Percentiles rank a stretch among this genome's conserved stretches.
These are phyloP conservation scores for Polygonum aviculare DNA, from an alignment of 148 eudicot species.

Conservation along the genomic window DNA sequence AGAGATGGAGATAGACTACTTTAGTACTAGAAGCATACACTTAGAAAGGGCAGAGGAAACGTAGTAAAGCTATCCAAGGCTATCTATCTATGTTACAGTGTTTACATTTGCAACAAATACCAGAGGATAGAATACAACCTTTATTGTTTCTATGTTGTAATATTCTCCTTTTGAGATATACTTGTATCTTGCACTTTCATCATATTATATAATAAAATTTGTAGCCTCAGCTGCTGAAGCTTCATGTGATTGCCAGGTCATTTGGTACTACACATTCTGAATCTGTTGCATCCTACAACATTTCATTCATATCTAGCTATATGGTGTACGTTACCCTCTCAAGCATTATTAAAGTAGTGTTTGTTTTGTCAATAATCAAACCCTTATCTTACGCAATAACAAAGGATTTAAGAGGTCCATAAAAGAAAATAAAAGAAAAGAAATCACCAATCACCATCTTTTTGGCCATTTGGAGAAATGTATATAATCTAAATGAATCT, in stretches of 20 bases:
- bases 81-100: not conserved
- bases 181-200: not conserved
- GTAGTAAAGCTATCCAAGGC: not conserved
- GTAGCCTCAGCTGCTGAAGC: not conserved
- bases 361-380: too few species aligned
- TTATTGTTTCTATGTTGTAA: not conserved
- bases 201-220: not conserved
- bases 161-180: not conserved
- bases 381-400: too few species aligned
- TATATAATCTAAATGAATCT: too few species aligned
- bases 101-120: slow-evolving; percentile 1
- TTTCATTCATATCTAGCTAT: not conserved
- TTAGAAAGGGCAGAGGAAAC: not conserved
- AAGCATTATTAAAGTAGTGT: not conserved
- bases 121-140: not conserved
- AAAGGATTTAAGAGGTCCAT: too few species aligned
- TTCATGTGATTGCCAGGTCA: not conserved
- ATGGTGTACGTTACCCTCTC: not conserved
- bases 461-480: too few species aligned
- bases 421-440: too few species aligned
- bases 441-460: too few species aligned
- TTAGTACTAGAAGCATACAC: not conserved
- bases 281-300: not conserved
- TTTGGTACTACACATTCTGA: not conserved
- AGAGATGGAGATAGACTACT: not conserved